Percentiles rank a stretch among this genome's conserved stretches.
phyloP scores from a whole-genome alignment of 306 rosid species.

The Dalbergia cochinchinensis region DNA sequence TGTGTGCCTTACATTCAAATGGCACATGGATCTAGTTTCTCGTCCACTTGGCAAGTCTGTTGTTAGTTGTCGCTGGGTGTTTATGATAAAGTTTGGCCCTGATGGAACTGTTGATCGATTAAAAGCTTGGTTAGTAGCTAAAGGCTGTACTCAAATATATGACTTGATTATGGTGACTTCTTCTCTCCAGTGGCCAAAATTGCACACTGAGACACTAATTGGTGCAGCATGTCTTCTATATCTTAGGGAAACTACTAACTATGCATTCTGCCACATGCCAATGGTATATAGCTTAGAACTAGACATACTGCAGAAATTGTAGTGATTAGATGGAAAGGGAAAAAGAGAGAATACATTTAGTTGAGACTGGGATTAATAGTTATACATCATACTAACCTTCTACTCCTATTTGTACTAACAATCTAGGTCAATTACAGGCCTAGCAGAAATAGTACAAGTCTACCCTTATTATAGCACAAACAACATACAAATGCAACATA shows the following conservation, averaged over 20 bases:
- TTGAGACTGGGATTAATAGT: neutral
- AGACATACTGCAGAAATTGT: slow-evolving; percentile 15
- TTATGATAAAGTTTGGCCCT: too few relatives aligned
- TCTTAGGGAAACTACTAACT: neutral
- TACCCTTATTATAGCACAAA: slow-evolving; percentile 1
- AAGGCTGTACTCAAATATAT: too few relatives aligned
- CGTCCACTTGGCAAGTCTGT: too few relatives aligned
- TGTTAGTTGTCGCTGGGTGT: too few relatives aligned
- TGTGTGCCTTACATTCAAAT: too few relatives aligned
- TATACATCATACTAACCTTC: slow-evolving; percentile 6
- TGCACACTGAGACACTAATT: neutral
- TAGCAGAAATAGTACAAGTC: neutral
- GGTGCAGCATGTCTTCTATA: slow-evolving; percentile 5
- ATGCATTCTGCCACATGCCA: neutral
- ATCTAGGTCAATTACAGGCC: slow-evolving; percentile 7
- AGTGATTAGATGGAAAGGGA: slow-evolving; percentile 4
- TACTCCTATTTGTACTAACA: neutral
- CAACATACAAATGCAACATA: neutral
- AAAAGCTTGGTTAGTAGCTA: too few relatives aligned
- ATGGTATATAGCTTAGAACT: neutral
- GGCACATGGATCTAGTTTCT: too few relatives aligned
- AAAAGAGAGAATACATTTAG: slow-evolving; percentile 6
- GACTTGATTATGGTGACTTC: too few relatives aligned
- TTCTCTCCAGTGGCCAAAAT: too few relatives aligned
- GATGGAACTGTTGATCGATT: too few relatives aligned